phyloP scores from a whole-genome alignment of 1,139 yeast genomes.

The Lodderomyces pseudojiufengensis region DNA sequence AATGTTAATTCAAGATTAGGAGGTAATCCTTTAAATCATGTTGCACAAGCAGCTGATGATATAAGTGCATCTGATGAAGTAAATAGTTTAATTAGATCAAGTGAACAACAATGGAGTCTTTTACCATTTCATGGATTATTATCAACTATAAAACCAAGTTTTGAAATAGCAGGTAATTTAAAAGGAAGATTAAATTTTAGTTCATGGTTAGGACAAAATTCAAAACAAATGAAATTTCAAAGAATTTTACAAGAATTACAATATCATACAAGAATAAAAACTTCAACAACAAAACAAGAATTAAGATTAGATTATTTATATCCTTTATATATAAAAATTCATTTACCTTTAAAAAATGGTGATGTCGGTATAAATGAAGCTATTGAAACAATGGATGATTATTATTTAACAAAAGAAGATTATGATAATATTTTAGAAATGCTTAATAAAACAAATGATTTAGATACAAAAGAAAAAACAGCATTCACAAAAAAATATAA shows the following conservation, averaged over 20 bases:
- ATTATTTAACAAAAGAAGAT: conserved; percentile 83
- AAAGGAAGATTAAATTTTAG: conserved; percentile 75
- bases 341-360: conserved; percentile 52
- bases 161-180: conserved; percentile 69
- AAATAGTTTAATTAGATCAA: conserved; percentile 76
- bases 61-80: conserved; percentile 80
- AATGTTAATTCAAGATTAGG: conserved; percentile 54
- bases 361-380: conserved; percentile 64
- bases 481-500: conserved; percentile 87
- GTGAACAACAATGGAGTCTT: conserved; percentile 94
- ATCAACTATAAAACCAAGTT: conserved; percentile 82
- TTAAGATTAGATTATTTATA: conserved; percentile 79
- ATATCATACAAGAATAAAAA: conserved; percentile 77
- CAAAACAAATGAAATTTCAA: conserved; percentile 74
- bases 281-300: conserved; percentile 73
- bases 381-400: conserved; percentile 71
- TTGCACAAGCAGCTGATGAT: conserved; percentile 79
- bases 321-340: conserved; percentile 50
- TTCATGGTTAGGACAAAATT: conserved; percentile 86
- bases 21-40: conserved; percentile 52
- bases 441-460: conserved; percentile 42
- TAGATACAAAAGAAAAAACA: conserved; percentile 73
- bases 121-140: conserved; percentile 89
- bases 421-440: conserved; percentile 68
- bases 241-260: conserved; percentile 84